Conservation (phyloP, 2,329 filamentous ascomycete species). For the Beauveria bassiana region DNA sequence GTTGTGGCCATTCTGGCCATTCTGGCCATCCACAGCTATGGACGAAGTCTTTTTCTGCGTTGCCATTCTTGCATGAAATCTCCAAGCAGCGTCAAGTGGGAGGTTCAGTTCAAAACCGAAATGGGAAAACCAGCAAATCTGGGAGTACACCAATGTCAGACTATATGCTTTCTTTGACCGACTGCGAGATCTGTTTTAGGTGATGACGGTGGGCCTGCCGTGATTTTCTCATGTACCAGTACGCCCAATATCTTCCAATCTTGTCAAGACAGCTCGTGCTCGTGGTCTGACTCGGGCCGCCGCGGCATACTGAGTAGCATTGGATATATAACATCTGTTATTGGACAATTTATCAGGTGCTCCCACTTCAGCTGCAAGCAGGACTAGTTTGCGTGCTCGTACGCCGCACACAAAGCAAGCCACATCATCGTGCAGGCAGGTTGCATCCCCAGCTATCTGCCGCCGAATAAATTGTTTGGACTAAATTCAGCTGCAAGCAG, state of each 20-base stretch:
- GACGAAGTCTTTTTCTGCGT: not conserved
- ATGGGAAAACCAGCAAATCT: not conserved
- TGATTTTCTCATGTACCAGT: not conserved
- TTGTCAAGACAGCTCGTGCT: not conserved
- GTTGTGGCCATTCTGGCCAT: not conserved
- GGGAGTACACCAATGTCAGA: not conserved
- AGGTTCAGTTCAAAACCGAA: not conserved
- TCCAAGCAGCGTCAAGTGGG: not conserved
- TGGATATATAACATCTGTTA: not conserved
- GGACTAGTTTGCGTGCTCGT: not conserved
- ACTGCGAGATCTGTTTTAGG: not conserved
- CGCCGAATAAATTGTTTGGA: not conserved
- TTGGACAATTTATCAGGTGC: not conserved
- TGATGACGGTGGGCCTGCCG: not conserved
- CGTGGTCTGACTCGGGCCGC: not conserved
- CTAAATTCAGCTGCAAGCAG: not conserved
- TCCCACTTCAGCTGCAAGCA: constrained; percentile 1
- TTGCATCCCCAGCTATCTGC: not conserved
- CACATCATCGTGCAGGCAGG: not conserved
- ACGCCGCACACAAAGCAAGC: too few species aligned
- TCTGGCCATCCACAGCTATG: not conserved
- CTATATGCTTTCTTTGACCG: not conserved
- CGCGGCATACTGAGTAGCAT: not conserved
- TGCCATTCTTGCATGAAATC: not conserved
- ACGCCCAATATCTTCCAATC: not conserved